phyloP scores from a whole-genome alignment of 2,329 filamentous ascomycete genomes.

The Phialophora chinensis region DNA sequence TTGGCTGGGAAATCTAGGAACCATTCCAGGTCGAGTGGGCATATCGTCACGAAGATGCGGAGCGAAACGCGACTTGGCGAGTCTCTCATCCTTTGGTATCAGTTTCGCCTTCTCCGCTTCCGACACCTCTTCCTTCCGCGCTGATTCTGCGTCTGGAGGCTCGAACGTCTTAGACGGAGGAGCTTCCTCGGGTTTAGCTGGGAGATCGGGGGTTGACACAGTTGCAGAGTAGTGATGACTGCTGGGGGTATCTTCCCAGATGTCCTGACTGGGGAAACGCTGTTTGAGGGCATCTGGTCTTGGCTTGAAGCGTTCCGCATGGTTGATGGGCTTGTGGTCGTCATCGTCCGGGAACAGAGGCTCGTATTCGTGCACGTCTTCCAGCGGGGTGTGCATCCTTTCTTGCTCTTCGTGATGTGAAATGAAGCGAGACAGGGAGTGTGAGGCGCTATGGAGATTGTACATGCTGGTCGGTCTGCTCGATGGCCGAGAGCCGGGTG shows the following conservation, averaged over 20 bases:
- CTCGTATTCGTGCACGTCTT: constrained; percentile 92
- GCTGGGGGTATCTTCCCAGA: constrained; percentile 95
- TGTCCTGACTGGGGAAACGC: constrained; percentile 90
- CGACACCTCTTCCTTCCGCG: constrained; percentile 48
- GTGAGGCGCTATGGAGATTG: constrained; percentile 54
- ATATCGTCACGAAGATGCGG: constrained; percentile 59
- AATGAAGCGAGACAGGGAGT: constrained; percentile 57
- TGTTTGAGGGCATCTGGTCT: constrained; percentile 61
- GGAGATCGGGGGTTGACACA: constrained; percentile 78
- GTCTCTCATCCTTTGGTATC: constrained; percentile 45
- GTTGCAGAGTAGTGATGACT: constrained; percentile 78
- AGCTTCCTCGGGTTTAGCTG: constrained; percentile 46
- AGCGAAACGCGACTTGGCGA: constrained; percentile 46
- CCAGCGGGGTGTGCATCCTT: constrained; percentile 69
- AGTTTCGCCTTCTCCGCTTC: constrained; percentile 49
- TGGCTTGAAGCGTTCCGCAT: constrained; percentile 62
- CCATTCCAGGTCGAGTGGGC: constrained; percentile 58
- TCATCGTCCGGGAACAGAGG: constrained; percentile 87
- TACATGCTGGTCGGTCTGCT: constrained; percentile 70
- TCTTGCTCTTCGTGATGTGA: constrained; percentile 60
- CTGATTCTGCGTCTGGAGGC: constrained; percentile 56
- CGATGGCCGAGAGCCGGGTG: constrained; percentile 63
- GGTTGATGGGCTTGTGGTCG: constrained; percentile 60
- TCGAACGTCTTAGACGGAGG: constrained; percentile 46
- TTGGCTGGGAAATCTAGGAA: constrained; percentile 82